A percentile compares a stretch with the other conserved stretches of the same genome.
These are phyloP conservation scores for Conticribra guillardii DNA, from an alignment of 108 stramenopile genomes.

Conservation along the genomic window DNA sequence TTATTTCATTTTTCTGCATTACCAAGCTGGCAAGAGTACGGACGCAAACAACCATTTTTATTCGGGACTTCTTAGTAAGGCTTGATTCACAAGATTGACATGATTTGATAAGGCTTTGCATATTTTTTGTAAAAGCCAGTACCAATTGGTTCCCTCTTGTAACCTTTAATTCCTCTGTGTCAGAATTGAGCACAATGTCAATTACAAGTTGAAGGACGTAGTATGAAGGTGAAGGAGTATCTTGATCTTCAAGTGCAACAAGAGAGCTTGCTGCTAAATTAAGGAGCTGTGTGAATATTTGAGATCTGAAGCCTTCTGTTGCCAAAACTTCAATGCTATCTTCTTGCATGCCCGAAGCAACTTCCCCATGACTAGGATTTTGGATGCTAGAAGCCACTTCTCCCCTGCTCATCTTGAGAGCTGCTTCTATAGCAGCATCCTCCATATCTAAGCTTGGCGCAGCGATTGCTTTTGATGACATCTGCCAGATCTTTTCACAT, in stretches of 20 bases:
- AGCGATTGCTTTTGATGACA: slow-evolving; percentile 61
- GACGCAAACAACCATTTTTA: slow-evolving; percentile 28
- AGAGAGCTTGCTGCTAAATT: slow-evolving; percentile 3
- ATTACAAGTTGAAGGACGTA: slow-evolving; percentile 38
- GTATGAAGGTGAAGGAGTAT: slow-evolving; percentile 8
- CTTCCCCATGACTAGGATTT: neutral
- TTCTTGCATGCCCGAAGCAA: slow-evolving; percentile 9
- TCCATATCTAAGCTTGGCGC: slow-evolving; percentile 52
- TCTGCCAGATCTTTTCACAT: slow-evolving; percentile 69
- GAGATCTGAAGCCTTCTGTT: slow-evolving; percentile 30
- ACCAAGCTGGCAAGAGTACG: slow-evolving; percentile 38
- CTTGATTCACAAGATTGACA: slow-evolving; percentile 17
- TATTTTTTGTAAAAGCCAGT: slow-evolving; percentile 20
- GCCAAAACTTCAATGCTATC: slow-evolving; percentile 22
- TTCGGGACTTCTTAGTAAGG: neutral
- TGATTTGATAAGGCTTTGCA: slow-evolving; percentile 13
- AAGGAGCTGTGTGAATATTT: slow-evolving; percentile 35
- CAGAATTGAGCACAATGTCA: slow-evolving; percentile 33
- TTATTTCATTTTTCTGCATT: slow-evolving; percentile 30
- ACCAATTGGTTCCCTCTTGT: slow-evolving; percentile 41
- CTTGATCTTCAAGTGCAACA: neutral
- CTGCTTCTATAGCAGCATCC: slow-evolving; percentile 33
- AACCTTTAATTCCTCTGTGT: slow-evolving; percentile 33
- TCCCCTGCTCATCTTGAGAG: slow-evolving; percentile 25
- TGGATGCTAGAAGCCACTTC: neutral